Percentiles rank a stretch among this genome's conserved stretches.
phyloP scores from a whole-genome alignment of 257 asterid genomes.

The Solanum clarkiae region DNA sequence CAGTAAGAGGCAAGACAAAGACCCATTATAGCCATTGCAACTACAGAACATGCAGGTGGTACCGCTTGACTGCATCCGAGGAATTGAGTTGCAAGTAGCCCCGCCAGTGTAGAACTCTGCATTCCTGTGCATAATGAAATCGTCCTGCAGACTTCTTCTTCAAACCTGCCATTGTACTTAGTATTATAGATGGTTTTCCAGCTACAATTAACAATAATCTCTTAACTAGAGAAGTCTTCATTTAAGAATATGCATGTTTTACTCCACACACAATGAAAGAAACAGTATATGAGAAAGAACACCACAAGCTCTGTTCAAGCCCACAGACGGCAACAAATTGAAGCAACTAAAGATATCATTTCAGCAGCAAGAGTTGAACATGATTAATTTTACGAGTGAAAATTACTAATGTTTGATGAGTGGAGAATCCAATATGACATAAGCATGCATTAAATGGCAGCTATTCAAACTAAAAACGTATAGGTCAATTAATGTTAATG shows the following conservation, averaged over 20 bases:
- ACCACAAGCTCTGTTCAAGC: background rate
- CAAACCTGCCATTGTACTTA: constrained; percentile 36
- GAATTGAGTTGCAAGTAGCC: constrained; percentile 85
- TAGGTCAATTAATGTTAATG: background rate
- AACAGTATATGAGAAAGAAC: background rate
- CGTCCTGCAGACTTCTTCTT: constrained; percentile 80
- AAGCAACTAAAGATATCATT: background rate
- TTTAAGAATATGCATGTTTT: background rate
- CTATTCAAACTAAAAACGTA: background rate
- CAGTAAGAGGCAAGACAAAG: constrained; percentile 93
- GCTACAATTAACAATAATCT: background rate
- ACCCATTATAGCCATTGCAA: constrained; percentile 98
- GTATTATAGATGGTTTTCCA: background rate
- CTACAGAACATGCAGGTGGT: constrained; percentile 92
- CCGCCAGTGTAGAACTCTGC: constrained; percentile 96
- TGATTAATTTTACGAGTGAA: background rate
- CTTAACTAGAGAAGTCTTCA: background rate
- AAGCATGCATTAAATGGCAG: background rate
- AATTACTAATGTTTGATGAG: background rate
- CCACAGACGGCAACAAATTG: background rate
- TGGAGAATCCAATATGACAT: background rate
- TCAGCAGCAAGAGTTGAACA: background rate
- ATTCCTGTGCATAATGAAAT: constrained; percentile 90
- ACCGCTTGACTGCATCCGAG: constrained; percentile 87
- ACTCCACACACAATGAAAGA: background rate